Conservation (phyloP, 2,329 filamentous ascomycete genomes). For the Neoscytalidium dimidiatum region DNA sequence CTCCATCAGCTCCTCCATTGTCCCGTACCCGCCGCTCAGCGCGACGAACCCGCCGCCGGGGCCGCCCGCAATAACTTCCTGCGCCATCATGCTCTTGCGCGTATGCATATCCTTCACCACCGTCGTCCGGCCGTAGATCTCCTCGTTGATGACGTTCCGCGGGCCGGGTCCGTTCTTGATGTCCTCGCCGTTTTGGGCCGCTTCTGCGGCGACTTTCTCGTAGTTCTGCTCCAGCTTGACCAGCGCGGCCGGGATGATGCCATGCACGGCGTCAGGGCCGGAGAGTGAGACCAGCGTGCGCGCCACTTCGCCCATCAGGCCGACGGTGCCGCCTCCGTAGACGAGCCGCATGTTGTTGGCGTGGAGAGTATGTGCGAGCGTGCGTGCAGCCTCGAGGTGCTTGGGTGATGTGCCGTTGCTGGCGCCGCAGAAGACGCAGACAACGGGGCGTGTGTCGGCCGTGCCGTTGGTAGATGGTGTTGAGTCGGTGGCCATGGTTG, state of each 20-base stretch:
- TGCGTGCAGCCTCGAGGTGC: constrained; percentile 76
- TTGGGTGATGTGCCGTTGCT: constrained; percentile 70
- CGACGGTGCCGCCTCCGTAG: constrained; percentile 92
- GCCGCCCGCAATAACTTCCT: constrained; percentile 70
- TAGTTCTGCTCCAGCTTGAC: constrained; percentile 74
- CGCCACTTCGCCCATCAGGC: constrained; percentile 93
- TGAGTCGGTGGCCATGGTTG: constrained; percentile 26
- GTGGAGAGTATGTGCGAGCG: constrained; percentile 73
- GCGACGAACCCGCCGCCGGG: constrained; percentile 88
- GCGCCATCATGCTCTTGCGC: constrained; percentile 85
- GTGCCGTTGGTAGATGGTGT: constrained; percentile 10
- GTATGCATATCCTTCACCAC: constrained; percentile 96
- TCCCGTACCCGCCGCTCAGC: constrained; percentile 87
- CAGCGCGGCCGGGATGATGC: constrained; percentile 87
- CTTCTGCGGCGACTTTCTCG: constrained; percentile 39
- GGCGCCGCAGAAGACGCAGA: constrained; percentile 95
- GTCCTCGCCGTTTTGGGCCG: background rate
- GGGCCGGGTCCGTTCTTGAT: constrained; percentile 38
- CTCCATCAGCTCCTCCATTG: constrained; percentile 92
- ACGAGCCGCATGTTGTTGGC: constrained; percentile 78
- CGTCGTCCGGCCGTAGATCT: constrained; percentile 77
- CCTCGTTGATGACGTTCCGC: constrained; percentile 57
- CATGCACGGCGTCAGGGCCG: constrained; percentile 81
- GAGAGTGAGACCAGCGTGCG: constrained; percentile 80
- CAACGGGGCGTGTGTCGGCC: constrained; percentile 57